Percentiles rank a stretch among this genome's conserved stretches.
These are phyloP conservation scores for Hepatocystis sp. DNA, from an alignment of 169 alveolate species.

Conservation along the genomic window DNA sequence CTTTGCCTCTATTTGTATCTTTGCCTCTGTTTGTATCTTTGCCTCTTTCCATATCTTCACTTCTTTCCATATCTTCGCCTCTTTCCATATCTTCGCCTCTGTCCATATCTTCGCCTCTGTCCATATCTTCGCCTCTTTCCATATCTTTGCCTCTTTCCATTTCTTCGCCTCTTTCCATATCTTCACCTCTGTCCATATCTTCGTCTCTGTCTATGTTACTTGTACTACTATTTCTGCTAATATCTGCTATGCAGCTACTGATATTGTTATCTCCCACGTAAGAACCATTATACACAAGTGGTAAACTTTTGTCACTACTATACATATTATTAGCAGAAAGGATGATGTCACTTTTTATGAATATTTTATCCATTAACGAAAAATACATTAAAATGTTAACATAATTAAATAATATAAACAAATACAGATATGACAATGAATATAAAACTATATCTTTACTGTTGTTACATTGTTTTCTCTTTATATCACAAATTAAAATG, in stretches of 20 bases:
- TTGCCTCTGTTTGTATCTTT: too few relatives aligned
- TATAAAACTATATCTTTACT: slow-evolving; percentile 28
- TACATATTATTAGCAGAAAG: neutral
- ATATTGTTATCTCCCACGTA: too few relatives aligned
- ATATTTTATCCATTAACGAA: neutral
- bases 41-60: too few relatives aligned
- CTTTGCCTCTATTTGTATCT: too few relatives aligned
- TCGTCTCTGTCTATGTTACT: too few relatives aligned
- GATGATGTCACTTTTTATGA: neutral
- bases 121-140: neutral
- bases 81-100: too few relatives aligned
- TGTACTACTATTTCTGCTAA: too few relatives aligned
- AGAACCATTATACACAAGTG: too few relatives aligned
- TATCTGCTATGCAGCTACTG: too few relatives aligned
- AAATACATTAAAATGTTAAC: slow-evolving; percentile 2
- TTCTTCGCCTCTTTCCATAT: neutral
- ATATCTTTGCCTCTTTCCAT: neutral
- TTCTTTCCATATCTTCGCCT: too few relatives aligned
- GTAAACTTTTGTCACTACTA: too few relatives aligned
- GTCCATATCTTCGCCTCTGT: neutral
- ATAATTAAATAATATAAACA: slow-evolving; percentile 41
- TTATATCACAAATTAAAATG: slow-evolving; percentile 17
- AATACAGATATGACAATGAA: slow-evolving; percentile 20
- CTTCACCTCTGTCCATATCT: neutral
- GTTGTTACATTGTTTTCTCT: neutral